These are phyloP conservation scores for Candida ortonii DNA, from an alignment of 805 yeast species.

Conservation along the genomic window DNA sequence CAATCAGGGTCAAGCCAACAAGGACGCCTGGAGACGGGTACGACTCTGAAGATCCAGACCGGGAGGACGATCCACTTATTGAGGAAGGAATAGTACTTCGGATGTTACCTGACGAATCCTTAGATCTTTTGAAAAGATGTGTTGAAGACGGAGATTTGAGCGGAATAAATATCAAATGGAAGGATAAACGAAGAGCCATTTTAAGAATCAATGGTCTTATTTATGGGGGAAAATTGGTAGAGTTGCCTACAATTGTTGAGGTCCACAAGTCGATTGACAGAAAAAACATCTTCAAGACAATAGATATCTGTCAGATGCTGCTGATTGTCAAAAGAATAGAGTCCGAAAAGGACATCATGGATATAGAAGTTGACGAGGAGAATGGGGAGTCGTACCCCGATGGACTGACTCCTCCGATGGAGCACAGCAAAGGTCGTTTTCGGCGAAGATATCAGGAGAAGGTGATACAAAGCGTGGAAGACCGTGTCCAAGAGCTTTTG, in stretches of 20 bases:
- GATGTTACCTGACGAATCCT: slow-evolving; percentile 61
- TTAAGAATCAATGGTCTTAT: slow-evolving; percentile 64
- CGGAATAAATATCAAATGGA: slow-evolving; percentile 75
- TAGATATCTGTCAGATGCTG: slow-evolving; percentile 83
- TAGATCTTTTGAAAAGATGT: slow-evolving; percentile 72
- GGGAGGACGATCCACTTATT: slow-evolving; percentile 89
- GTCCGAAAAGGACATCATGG: slow-evolving; percentile 44
- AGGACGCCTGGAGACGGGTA: slow-evolving; percentile 92
- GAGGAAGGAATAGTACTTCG: slow-evolving; percentile 85
- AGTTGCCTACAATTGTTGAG: slow-evolving; percentile 85
- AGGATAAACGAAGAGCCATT: slow-evolving; percentile 75
- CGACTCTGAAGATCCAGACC: slow-evolving; percentile 93
- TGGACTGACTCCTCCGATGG: slow-evolving; percentile 82
- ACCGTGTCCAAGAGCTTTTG: slow-evolving; percentile 72
- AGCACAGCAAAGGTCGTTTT: slow-evolving; percentile 67
- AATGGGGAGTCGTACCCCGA: slow-evolving; percentile 51
- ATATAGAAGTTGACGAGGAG: slow-evolving; percentile 41
- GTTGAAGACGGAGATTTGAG: slow-evolving; percentile 73
- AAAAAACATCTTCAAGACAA: slow-evolving; percentile 81
- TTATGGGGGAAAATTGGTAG: slow-evolving; percentile 83
- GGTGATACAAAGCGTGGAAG: slow-evolving; percentile 74
- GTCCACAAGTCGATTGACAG: slow-evolving; percentile 84
- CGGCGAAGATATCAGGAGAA: slow-evolving; percentile 67
- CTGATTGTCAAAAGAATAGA: slow-evolving; percentile 59
- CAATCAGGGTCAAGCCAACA: slow-evolving; percentile 53